These are phyloP conservation scores for Gonium pectorale DNA, from an alignment of 139 green algal genomes.

Conservation along the genomic window DNA sequence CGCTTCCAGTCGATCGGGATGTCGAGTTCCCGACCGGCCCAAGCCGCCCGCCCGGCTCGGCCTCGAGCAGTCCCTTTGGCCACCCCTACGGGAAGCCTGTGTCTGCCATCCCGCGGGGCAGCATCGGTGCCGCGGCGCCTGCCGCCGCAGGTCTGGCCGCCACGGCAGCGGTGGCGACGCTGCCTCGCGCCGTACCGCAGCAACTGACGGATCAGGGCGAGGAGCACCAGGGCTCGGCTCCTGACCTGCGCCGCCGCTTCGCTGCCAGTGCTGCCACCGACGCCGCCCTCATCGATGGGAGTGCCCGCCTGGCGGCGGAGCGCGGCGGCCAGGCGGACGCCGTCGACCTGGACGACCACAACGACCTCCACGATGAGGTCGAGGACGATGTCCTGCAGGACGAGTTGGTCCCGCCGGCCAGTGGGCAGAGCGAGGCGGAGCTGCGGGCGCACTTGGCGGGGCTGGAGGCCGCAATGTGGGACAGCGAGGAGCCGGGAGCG, in stretches of 20 bases:
- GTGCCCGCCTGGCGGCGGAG: neutral
- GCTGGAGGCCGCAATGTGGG: constrained; percentile 53
- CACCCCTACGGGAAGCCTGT: constrained; percentile 9
- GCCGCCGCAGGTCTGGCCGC: neutral
- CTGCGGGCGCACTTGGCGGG: constrained; percentile 27
- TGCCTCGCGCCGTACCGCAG: neutral
- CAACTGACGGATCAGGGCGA: neutral
- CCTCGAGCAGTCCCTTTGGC: neutral
- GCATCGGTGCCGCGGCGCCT: neutral
- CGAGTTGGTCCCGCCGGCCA: neutral
- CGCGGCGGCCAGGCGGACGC: no score
- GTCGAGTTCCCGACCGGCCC: no score
- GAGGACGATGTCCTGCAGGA: neutral
- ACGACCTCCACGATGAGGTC: neutral
- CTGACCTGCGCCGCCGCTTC: constrained; percentile 24
- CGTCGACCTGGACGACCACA: no score
- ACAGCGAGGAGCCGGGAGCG: constrained; percentile 48
- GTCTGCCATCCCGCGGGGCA: neutral
- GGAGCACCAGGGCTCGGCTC: neutral
- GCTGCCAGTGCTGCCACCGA: neutral
- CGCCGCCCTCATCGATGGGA: neutral
- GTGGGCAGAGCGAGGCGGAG: neutral
- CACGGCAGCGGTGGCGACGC: neutral
- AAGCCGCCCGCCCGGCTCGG: no score
- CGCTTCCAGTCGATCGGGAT: no score